Percentiles rank a stretch among this genome's conserved stretches.
Conservation (phyloP, 2,329 filamentous ascomycete genomes). For the Cladophialophora yegresii region DNA sequence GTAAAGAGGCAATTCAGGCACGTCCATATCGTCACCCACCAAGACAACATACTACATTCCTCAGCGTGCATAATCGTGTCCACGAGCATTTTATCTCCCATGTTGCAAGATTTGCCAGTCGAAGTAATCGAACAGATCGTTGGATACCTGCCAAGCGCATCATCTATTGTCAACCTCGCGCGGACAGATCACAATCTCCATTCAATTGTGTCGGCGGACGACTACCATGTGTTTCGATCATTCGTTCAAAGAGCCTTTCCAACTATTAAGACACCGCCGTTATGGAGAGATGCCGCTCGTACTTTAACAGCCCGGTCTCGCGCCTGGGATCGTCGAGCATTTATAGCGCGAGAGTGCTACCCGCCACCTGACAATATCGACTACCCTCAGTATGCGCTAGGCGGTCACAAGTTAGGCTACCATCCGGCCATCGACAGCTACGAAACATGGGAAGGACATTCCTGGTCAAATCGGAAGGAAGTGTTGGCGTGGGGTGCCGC, state of each 20-base stretch:
- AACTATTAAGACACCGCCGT: conserved; percentile 45
- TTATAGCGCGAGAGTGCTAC: conserved; percentile 57
- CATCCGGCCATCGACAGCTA: conserved; percentile 61
- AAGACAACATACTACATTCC: background rate
- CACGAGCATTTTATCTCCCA: background rate
- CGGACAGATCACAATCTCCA: conserved; percentile 51
- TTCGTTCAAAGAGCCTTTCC: conserved; percentile 55
- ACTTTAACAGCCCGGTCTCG: conserved; percentile 59
- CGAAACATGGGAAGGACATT: conserved; percentile 52
- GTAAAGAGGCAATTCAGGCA: background rate
- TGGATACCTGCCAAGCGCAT: conserved; percentile 49
- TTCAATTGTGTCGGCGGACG: conserved; percentile 49
- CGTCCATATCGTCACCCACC: background rate
- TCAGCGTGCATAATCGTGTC: background rate
- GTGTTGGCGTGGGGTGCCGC: conserved; percentile 63
- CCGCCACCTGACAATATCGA: conserved; percentile 39
- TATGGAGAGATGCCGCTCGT: conserved; percentile 55
- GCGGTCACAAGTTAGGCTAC: conserved; percentile 59
- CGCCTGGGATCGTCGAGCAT: conserved; percentile 59
- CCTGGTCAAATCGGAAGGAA: conserved; percentile 55
- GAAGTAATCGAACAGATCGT: conserved; percentile 50
- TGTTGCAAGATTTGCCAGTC: conserved; percentile 31
- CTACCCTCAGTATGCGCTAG: conserved; percentile 35
- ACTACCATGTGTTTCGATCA: conserved; percentile 51
- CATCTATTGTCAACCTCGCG: conserved; percentile 49